Percentiles rank a stretch among this genome's conserved stretches.
phyloP scores from a whole-genome alignment of 1,284 basidiomycete genomes.

The Ustilago hordei region DNA sequence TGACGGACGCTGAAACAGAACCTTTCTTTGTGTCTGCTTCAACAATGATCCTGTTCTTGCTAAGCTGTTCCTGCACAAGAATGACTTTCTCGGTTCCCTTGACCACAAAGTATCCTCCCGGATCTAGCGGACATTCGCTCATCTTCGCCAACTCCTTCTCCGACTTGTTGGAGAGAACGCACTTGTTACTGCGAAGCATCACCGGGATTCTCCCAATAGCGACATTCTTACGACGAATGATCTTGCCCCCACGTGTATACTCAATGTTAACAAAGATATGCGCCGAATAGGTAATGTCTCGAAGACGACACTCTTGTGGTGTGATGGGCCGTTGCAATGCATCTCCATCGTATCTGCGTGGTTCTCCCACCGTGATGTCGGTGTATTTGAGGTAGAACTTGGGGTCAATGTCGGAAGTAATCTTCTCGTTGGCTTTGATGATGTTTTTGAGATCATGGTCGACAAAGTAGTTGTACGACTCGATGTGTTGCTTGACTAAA shows the following conservation, averaged over 20 bases:
- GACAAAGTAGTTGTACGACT: slow-evolving; percentile 99
- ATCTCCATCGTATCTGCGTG: slow-evolving; percentile 82
- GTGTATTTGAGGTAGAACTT: slow-evolving; percentile 97
- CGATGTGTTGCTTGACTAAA: slow-evolving; percentile 90
- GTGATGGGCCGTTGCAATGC: slow-evolving; percentile 85
- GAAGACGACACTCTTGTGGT: slow-evolving; percentile 95
- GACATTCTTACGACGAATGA: slow-evolving; percentile 85
- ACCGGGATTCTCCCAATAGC: slow-evolving; percentile 93
- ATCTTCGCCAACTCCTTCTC: slow-evolving; percentile 89
- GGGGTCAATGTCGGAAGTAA: slow-evolving; percentile 92
- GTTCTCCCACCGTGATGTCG: slow-evolving; percentile 82
- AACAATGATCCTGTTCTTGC: slow-evolving; percentile 99
- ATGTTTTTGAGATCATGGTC: slow-evolving; percentile 88
- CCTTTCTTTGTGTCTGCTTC: slow-evolving; percentile 84
- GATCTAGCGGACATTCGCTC: slow-evolving; percentile 97
- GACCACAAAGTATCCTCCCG: slow-evolving; percentile 98
- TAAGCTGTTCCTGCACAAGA: slow-evolving; percentile 96
- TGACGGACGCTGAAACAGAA: slow-evolving; percentile 94
- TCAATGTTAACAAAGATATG: slow-evolving; percentile 95
- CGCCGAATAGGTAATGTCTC: slow-evolving; percentile 95
- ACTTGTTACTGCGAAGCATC: slow-evolving; percentile 94
- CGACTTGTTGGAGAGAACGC: slow-evolving; percentile 80
- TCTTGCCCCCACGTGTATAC: slow-evolving; percentile 91
- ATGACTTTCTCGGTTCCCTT: slow-evolving; percentile 99
- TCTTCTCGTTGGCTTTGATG: slow-evolving; percentile 70